phyloP scores from a whole-genome alignment of 2,329 filamentous ascomycete species.

The Calcarisporium arbuscula region DNA sequence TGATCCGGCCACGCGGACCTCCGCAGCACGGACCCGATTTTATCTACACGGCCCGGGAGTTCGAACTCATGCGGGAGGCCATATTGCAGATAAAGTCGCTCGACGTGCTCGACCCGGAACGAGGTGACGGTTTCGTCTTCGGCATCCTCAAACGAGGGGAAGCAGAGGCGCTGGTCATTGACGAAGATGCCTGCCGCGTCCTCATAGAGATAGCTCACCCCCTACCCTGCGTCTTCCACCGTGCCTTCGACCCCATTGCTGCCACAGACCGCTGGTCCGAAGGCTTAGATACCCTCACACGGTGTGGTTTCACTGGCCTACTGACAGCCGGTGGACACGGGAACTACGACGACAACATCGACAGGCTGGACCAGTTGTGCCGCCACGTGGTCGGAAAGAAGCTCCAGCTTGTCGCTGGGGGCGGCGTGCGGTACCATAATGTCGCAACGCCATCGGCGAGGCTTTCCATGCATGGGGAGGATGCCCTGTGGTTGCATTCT shows the following conservation, averaged over 20 bases:
- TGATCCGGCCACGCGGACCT: conserved; percentile 43
- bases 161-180: conserved; percentile 20
- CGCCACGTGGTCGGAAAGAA: conserved; percentile 13
- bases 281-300: conserved; percentile 26
- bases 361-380: conserved; percentile 29
- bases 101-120: conserved; percentile 27
- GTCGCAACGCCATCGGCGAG: conserved; percentile 20
- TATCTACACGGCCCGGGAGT: conserved; percentile 39
- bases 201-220: conserved; percentile 37
- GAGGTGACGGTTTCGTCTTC: conserved; percentile 53
- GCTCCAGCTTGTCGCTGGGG: conserved; percentile 46
- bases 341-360: conserved; percentile 31
- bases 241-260: conserved; percentile 47
- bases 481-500: conserved; percentile 40
- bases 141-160: conserved; percentile 31
- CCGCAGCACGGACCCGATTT: conserved; percentile 32
- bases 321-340: conserved; percentile 48
- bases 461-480: conserved; percentile 16
- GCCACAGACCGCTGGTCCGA: conserved; percentile 13
- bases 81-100: conserved; percentile 32
- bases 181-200: conserved; percentile 29
- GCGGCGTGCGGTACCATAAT: conserved; percentile 41
- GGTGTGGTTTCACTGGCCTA: conserved; percentile 43
- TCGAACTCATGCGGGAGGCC: conserved; percentile 34
- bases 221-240: conserved; percentile 45